Conservation (phyloP, 2,329 filamentous ascomycete genomes). For the Verticillium alfalfae region DNA sequence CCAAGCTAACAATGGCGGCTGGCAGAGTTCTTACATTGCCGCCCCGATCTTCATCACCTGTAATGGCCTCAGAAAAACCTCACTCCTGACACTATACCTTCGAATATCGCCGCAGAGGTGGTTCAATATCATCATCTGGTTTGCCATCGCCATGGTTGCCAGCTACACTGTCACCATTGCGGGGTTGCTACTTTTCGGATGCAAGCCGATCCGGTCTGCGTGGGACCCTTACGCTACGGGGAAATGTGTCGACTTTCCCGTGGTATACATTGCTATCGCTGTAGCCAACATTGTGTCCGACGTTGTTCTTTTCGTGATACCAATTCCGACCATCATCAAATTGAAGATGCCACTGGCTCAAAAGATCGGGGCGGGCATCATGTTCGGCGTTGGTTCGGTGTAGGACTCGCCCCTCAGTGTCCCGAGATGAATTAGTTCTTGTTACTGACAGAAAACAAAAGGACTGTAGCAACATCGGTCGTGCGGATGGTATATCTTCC, state of each 20-base stretch:
- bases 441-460: constrained; percentile 1
- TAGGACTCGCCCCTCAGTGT: background rate
- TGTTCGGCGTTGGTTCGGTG: constrained; percentile 35
- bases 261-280: constrained; percentile 42
- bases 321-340: constrained; percentile 34
- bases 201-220: constrained; percentile 10
- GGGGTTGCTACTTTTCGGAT: constrained; percentile 13
- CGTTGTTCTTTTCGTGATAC: constrained; percentile 36
- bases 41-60: constrained; percentile 23
- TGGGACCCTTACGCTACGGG: constrained; percentile 15
- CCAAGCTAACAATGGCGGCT: too few species aligned
- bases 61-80: constrained; percentile 26
- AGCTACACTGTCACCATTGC: constrained; percentile 19
- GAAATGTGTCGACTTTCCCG: constrained; percentile 33
- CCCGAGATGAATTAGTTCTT: background rate
- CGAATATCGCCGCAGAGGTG: constrained; percentile 22
- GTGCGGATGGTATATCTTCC: constrained; percentile 11
- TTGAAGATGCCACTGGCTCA: constrained; percentile 38
- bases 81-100: constrained; percentile 27
- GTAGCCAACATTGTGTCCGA: constrained; percentile 40
- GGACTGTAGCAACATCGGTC: constrained; percentile 21
- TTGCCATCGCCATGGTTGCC: constrained; percentile 18
- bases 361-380: constrained; percentile 33
- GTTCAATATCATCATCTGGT: constrained; percentile 20
- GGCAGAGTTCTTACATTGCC: constrained; percentile 19